A percentile compares a stretch with the other conserved stretches of the same genome.
Conservation (phyloP, 371 early-diverging fungal species). For the Saksenaea vasiformis region DNA sequence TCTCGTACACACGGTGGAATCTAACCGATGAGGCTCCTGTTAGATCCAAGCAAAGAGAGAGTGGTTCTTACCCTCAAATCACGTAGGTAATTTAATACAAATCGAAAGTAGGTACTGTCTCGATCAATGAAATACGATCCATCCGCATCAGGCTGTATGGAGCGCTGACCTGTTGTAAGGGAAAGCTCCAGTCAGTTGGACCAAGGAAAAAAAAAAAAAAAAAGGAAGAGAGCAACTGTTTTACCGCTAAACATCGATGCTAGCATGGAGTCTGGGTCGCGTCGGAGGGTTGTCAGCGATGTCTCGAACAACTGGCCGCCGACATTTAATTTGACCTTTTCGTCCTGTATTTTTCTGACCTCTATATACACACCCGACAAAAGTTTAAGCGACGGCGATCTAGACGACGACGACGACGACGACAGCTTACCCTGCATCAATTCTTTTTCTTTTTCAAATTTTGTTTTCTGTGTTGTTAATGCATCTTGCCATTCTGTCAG, state of each 20-base stretch:
- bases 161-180: constrained; percentile 5
- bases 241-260: constrained; percentile 39
- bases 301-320: constrained; percentile 47
- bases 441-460: constrained; percentile 29
- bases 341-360: constrained; percentile 28
- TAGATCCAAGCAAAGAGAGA: background rate
- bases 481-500: constrained; percentile 19
- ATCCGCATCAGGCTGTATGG: constrained; percentile 29
- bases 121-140: constrained; percentile 50
- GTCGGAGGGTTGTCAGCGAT: constrained; percentile 33
- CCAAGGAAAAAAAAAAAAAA: background rate
- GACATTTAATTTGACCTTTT: constrained; percentile 47
- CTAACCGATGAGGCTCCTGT: constrained; percentile 7
- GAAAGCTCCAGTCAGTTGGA: background rate
- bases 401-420: too few relatives aligned
- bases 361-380: constrained; percentile 27
- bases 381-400: too few relatives aligned
- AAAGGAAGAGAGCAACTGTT: background rate
- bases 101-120: constrained; percentile 43
- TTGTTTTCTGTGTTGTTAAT: constrained; percentile 21
- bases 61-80: constrained; percentile 32
- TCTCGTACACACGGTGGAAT: constrained; percentile 33
- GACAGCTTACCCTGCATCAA: constrained; percentile 24
- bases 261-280: constrained; percentile 41
- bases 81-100: constrained; percentile 43